These are phyloP conservation scores for Gyromitra esculenta DNA, from an alignment of 2,329 filamentous ascomycete species.

Conservation along the genomic window DNA sequence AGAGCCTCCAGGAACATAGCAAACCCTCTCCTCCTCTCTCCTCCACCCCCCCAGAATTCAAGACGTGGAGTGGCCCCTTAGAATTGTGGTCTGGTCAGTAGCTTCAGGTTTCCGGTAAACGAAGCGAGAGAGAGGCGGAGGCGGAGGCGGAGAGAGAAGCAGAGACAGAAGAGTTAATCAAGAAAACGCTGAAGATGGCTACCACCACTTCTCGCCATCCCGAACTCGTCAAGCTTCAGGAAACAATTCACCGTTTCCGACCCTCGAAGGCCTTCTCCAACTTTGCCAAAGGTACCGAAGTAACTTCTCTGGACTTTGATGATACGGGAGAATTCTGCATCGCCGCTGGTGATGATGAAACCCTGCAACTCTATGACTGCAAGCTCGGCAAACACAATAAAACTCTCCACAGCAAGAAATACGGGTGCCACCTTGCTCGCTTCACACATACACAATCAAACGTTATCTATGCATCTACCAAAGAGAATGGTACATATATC, in stretches of 20 bases:
- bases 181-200: constrained; percentile 37
- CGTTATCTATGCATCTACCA: constrained; percentile 95
- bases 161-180: background rate
- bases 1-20: constrained; percentile 7
- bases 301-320: constrained; percentile 95
- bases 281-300: constrained; percentile 61
- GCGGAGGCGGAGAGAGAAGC: background rate
- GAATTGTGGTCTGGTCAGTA: background rate
- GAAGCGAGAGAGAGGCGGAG: background rate
- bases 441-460: constrained; percentile 93
- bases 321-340: constrained; percentile 93
- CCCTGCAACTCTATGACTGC: constrained; percentile 93
- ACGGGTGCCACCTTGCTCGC: constrained; percentile 90
- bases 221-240: constrained; percentile 58
- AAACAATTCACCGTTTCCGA: constrained; percentile 65
- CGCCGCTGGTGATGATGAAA: constrained; percentile 91
- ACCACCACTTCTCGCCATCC: constrained; percentile 55
- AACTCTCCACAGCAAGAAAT: constrained; percentile 92
- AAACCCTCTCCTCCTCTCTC: constrained; percentile 6
- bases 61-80: background rate
- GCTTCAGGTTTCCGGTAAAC: background rate
- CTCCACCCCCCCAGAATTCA: background rate
- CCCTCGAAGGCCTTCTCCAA: constrained; percentile 64
- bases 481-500: constrained; percentile 76
- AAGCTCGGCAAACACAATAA: constrained; percentile 90